phyloP scores from a whole-genome alignment of 345 rosid species.

The Orychophragmus violaceus region DNA sequence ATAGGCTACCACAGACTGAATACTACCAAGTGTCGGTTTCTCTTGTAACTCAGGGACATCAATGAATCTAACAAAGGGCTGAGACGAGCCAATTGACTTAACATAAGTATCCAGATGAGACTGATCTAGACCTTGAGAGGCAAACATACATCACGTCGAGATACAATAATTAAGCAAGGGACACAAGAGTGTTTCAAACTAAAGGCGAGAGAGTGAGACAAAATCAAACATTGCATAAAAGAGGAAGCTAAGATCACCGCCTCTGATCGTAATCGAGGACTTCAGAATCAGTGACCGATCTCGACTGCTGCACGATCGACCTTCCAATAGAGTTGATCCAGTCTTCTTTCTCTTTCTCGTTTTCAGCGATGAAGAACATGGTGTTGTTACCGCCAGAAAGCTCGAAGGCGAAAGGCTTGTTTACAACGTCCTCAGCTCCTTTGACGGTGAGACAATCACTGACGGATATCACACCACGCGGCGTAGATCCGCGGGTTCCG shows the following conservation, averaged over 20 bases:
- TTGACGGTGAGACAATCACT: constrained; percentile 69
- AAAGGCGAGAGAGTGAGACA: neutral
- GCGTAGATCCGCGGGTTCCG: constrained; percentile 45
- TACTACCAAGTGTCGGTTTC: neutral
- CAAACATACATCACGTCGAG: constrained; percentile 18
- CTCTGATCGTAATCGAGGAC: constrained; percentile 48
- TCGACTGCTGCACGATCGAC: constrained; percentile 75
- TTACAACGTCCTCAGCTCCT: constrained; percentile 77
- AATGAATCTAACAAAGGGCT: constrained; percentile 20
- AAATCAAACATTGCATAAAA: neutral
- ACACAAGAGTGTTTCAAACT: neutral
- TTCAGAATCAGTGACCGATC: constrained; percentile 75
- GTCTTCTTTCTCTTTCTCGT: constrained; percentile 78
- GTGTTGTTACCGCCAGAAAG: constrained; percentile 50
- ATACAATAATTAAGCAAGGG: neutral
- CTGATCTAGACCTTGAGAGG: constrained; percentile 8
- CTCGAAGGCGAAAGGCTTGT: constrained; percentile 74
- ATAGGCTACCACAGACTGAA: constrained; percentile 19
- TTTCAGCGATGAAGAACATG: constrained; percentile 70
- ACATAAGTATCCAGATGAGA: constrained; percentile 21
- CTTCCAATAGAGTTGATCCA: constrained; percentile 90
- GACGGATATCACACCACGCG: constrained; percentile 69
- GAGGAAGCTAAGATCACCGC: neutral
- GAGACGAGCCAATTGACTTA: constrained; percentile 21
- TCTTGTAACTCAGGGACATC: constrained; percentile 27